Evolutionary conservation across 2,329 filamentous ascomycete species (phyloP).

Genomic region (Colletotrichum nymphaeae): DNA sequence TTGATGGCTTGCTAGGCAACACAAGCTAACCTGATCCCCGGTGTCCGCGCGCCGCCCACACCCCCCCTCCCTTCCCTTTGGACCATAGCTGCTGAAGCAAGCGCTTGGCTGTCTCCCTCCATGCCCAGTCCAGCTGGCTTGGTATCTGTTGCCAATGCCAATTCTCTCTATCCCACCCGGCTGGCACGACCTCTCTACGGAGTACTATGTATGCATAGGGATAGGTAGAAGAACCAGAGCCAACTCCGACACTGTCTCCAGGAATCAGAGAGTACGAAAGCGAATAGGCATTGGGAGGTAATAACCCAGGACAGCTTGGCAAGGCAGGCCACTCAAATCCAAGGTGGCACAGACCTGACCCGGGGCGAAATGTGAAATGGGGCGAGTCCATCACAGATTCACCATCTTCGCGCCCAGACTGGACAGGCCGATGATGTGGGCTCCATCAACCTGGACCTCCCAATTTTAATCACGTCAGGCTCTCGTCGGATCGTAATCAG

Average conservation of each 20-base stretch:
- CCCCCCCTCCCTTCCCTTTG: background rate
- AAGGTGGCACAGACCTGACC: conserved; percentile 11
- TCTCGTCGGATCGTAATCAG: conserved; percentile 33
- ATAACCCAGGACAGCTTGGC: background rate
- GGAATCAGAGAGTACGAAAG: background rate
- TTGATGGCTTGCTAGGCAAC: conserved; percentile 26
- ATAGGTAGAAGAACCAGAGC: background rate
- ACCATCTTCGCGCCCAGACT: conserved; percentile 26
- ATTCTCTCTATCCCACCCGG: background rate
- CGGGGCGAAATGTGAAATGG: conserved; percentile 16
- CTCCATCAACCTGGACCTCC: conserved; percentile 29
- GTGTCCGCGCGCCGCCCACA: conserved; percentile 7
- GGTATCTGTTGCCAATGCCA: background rate
- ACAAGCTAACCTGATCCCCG: conserved; percentile 20
- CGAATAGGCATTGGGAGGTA: background rate
- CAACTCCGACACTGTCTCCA: conserved; percentile 6
- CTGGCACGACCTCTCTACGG: background rate
- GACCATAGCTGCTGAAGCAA: background rate
- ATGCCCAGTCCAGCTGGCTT: background rate
- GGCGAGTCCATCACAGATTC: conserved; percentile 11
- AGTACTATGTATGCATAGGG: background rate
- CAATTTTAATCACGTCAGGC: conserved; percentile 37
- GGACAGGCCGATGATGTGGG: conserved; percentile 23
- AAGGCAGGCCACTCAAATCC: background rate
- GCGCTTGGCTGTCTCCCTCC: conserved; percentile 28